Evolutionary conservation across 1,139 yeast species (phyloP).

Genomic region (Kodamaea suecica): DNA sequence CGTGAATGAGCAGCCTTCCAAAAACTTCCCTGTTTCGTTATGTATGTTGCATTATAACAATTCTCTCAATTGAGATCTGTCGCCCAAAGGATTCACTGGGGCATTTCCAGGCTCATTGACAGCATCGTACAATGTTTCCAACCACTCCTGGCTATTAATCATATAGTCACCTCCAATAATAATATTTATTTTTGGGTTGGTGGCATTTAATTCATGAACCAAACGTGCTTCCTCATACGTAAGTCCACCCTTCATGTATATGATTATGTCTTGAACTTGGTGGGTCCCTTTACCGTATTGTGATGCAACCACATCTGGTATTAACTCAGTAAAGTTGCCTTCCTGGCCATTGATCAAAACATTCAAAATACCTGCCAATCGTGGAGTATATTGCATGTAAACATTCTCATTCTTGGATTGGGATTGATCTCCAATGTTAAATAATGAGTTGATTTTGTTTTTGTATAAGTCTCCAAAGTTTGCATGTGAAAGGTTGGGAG

Average conservation of each 20-base stretch:
- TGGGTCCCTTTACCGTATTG: conserved; percentile 30
- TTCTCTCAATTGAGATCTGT: conserved; percentile 25
- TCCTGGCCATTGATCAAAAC: conserved; percentile 20
- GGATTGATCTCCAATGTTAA: conserved; percentile 20
- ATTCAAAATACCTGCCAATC: conserved; percentile 49
- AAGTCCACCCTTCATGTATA: conserved; percentile 85
- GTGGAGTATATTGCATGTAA: conserved; percentile 71
- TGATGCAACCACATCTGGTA: conserved; percentile 26
- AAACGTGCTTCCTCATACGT: conserved; percentile 90
- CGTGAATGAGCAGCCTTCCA: too few species aligned
- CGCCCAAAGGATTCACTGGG: conserved; percentile 12
- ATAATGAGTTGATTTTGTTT: conserved; percentile 24
- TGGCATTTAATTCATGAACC: conserved; percentile 64
- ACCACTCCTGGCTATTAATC: conserved; percentile 57
- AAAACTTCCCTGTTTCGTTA: too few species aligned
- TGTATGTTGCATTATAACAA: conserved; percentile 22
- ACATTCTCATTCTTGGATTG: conserved; percentile 42
- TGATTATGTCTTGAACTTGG: conserved; percentile 68
- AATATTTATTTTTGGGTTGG: conserved; percentile 45
- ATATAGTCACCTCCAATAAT: conserved; percentile 79
- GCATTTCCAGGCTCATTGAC: conserved; percentile 16
- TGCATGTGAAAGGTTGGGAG: conserved; percentile 9
- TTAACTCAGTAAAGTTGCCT: conserved; percentile 11
- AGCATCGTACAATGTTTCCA: conserved; percentile 31
- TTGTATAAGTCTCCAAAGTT: conserved; percentile 27